A percentile compares a stretch with the other conserved stretches of the same genome.
These are phyloP conservation scores for Aschersonia sp. DNA, from an alignment of 2,329 filamentous ascomycete species.

Conservation along the genomic window DNA sequence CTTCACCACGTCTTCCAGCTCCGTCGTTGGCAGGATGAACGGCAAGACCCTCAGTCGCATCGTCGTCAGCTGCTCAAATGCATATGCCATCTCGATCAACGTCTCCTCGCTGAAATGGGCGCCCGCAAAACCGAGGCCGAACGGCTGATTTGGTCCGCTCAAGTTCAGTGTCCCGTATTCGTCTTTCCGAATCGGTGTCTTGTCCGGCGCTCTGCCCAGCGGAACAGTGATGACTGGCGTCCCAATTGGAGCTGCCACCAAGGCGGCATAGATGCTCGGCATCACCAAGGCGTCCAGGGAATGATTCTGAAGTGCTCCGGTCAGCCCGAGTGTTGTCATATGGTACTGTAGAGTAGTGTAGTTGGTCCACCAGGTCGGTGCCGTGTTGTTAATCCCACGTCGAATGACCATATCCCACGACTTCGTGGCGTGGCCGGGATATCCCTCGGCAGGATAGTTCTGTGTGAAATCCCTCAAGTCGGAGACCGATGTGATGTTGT, in stretches of 20 bases:
- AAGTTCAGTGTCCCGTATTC: slow-evolving; percentile 28
- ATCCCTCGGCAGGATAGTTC: slow-evolving; percentile 34
- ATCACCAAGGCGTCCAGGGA: slow-evolving; percentile 45
- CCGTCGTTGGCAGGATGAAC: slow-evolving; percentile 15
- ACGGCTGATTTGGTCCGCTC: slow-evolving; percentile 39
- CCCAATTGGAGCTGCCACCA: slow-evolving; percentile 39
- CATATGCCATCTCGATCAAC: slow-evolving; percentile 50
- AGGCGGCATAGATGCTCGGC: slow-evolving; percentile 33
- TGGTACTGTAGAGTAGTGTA: slow-evolving; percentile 37
- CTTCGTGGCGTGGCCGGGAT: slow-evolving; percentile 38
- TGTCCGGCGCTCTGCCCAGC: slow-evolving; percentile 39
- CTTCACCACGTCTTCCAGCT: slow-evolving; percentile 13
- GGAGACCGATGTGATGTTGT: slow-evolving; percentile 33
- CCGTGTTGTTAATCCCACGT: slow-evolving; percentile 37
- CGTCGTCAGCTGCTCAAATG: slow-evolving; percentile 46
- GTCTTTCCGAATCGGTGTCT: slow-evolving; percentile 30
- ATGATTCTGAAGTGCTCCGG: slow-evolving; percentile 38
- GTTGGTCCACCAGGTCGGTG: slow-evolving; percentile 40
- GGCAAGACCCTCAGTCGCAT: slow-evolving; percentile 13
- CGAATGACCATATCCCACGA: slow-evolving; percentile 39
- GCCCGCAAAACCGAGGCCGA: slow-evolving; percentile 49
- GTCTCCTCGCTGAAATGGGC: slow-evolving; percentile 41
- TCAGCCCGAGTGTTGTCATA: slow-evolving; percentile 40
- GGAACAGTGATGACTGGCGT: slow-evolving; percentile 47
- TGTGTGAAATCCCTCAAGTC: slow-evolving; percentile 43